These are phyloP conservation scores for Gloeopeniophorella convolvens DNA, from an alignment of 768 basidiomycete species.

Conservation along the genomic window DNA sequence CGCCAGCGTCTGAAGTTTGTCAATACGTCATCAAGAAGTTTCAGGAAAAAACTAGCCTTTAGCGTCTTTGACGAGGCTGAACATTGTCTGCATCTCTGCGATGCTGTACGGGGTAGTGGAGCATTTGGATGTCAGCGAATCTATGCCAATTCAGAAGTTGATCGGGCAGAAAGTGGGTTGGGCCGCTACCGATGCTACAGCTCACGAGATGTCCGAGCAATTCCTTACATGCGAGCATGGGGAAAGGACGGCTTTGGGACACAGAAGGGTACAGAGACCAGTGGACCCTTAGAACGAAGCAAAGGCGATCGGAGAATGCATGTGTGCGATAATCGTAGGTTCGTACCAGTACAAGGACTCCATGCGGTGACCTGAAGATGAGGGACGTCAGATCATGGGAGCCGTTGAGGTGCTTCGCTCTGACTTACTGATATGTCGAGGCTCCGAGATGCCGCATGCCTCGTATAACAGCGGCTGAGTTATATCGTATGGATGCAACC, in stretches of 20 bases:
- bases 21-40: background rate
- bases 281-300: conserved; percentile 21
- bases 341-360: too few relatives aligned
- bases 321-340: too few relatives aligned
- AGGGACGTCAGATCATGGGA: too few relatives aligned
- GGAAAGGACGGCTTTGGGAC: background rate
- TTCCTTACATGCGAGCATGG: conserved; percentile 21
- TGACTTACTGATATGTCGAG: too few relatives aligned
- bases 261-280: conserved; percentile 23
- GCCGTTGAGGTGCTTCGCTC: too few relatives aligned
- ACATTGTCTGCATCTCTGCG: background rate
- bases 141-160: background rate
- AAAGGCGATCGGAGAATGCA: too few relatives aligned
- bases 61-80: background rate
- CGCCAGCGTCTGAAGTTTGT: background rate
- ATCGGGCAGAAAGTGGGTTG: too few relatives aligned
- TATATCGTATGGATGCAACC: too few relatives aligned
- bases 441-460: too few relatives aligned
- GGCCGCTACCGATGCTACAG: conserved; percentile 34
- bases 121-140: background rate
- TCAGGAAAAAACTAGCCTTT: background rate
- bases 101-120: background rate
- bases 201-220: conserved; percentile 32
- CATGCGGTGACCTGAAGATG: too few relatives aligned
- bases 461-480: too few relatives aligned